Conservation (phyloP, 495 filamentous ascomycete genomes). For the Immersiella caudata region DNA sequence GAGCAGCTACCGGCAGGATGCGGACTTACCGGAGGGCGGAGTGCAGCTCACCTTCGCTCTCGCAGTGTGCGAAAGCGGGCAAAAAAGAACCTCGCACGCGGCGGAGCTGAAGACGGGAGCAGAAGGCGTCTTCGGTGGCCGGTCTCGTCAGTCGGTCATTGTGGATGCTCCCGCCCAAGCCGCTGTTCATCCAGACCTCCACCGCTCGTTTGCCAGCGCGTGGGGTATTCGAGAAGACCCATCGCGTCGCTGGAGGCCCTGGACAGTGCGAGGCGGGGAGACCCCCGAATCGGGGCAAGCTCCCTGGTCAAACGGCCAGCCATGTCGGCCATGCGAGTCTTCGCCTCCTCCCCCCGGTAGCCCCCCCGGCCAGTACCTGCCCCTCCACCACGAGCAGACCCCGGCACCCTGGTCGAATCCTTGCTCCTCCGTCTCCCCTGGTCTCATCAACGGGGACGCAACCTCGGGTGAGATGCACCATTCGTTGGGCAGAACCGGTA, state of each 20-base stretch:
- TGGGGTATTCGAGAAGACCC: not conserved
- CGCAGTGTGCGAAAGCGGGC: not conserved
- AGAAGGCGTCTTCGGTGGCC: not conserved
- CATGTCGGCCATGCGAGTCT: conserved; percentile 12
- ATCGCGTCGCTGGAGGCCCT: not conserved
- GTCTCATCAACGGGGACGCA: conserved; percentile 23
- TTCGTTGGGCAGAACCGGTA: conserved; percentile 17
- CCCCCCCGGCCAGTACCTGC: conserved; percentile 7
- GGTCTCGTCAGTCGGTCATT: not conserved
- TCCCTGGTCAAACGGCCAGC: not conserved
- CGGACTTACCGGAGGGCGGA: conserved; percentile 5
- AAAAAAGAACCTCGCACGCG: not conserved
- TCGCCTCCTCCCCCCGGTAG: conserved; percentile 19
- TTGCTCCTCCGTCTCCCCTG: conserved; percentile 9
- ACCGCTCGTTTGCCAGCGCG: not conserved
- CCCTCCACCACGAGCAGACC: conserved; percentile 27
- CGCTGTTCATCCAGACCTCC: conserved; percentile 18
- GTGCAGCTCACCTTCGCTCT: not conserved
- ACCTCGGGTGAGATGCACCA: conserved; percentile 32
- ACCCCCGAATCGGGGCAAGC: not conserved
- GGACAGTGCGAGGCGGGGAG: conserved; percentile 14
- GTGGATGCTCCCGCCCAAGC: not conserved
- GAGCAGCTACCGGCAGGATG: conserved; percentile 1
- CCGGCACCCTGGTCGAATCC: conserved; percentile 14
- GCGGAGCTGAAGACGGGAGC: not conserved